Base-by-base conservation (phyloP, 768 basidiomycete species). In the Clitopilus passeckerianus region DNA sequence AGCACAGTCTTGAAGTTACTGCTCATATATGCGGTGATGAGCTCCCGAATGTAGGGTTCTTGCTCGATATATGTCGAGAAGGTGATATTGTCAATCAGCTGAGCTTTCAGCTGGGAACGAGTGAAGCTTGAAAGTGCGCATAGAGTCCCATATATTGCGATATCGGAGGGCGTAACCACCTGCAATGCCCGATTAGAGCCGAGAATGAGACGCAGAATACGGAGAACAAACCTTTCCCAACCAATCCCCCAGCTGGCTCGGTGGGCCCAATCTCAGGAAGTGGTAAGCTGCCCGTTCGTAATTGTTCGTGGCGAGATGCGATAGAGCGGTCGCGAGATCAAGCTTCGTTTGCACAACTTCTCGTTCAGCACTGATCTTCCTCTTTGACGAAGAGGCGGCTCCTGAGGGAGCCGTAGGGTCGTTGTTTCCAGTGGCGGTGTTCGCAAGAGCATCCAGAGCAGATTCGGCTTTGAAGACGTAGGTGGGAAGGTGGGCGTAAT, bases 381-480 rank as follows among this genome's bases (percentile, higher is more conserved):
- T 82, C 65, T 76, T 79, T n/a, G 16, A 18, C 18, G 46, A 50
- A 52, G 68, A 72, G 30, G 72, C 66, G 9, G 70, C 66, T 1
- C 66, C 55, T 5, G 66, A 56, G n/a, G 66, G 60, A 14, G 66
- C 63, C 8, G 65, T 66, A 14, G 70, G 59, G 43, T 57, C 61
- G 55, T 66, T 68, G 22, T 64, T 60, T 34, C 64, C 61, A 16
- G 72, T 63, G 9, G 71, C 64, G 14, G 76, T 68, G 1, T 74
- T 72, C 1, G 75, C 63, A 0, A 82, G 72, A 2, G 85, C 84
- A 41, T 96, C 94, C 23, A 97, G 78, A 0, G 93, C 90, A 0
- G 92, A 87, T 61, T 97, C 95, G n/a, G 94, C 93, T 73, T 97
- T 97, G 83, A 89, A 93, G 27, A 97, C 86, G 68, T 97, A 95